phyloP scores from a whole-genome alignment of 257 asterid genomes.

The Primulina tabacum region DNA sequence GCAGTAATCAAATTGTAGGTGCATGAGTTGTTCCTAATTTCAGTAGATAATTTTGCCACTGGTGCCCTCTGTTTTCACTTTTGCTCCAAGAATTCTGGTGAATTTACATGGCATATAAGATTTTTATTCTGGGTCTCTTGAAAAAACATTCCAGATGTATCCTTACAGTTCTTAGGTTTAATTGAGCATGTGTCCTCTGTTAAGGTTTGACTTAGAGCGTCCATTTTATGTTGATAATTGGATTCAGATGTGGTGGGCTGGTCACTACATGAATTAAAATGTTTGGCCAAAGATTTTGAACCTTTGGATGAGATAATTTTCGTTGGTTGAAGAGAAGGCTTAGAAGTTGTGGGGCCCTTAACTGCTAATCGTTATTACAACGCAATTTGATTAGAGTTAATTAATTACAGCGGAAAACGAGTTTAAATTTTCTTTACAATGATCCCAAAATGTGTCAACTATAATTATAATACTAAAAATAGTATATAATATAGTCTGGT shows the following conservation, averaged over 20 bases:
- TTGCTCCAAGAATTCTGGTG: constrained; percentile 2
- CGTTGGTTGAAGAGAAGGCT: too few relatives aligned
- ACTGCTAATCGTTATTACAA: too few relatives aligned
- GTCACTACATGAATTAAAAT: too few relatives aligned
- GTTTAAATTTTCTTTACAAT: too few relatives aligned
- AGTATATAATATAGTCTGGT: too few relatives aligned
- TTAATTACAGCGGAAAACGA: too few relatives aligned
- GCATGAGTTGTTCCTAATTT: not conserved
- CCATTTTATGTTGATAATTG: not conserved
- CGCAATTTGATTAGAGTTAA: too few relatives aligned
- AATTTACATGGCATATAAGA: not conserved
- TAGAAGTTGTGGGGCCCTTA: too few relatives aligned
- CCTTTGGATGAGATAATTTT: too few relatives aligned
- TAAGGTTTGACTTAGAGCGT: constrained; percentile 7
- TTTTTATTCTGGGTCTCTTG: constrained; percentile 2
- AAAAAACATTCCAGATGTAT: constrained; percentile 3
- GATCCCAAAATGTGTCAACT: too few relatives aligned
- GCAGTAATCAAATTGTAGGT: not conserved
- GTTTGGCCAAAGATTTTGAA: too few relatives aligned
- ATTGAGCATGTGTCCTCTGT: not conserved
- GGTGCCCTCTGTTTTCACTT: constrained; percentile 1
- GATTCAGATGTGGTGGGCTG: not conserved
- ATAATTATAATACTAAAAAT: too few relatives aligned
- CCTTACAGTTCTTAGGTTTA: not conserved
- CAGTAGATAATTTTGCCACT: not conserved